Percentiles rank a stretch among this genome's conserved stretches.
Conservation (phyloP, 129 eudicot genomes). For the Rutidosis leptorrhynchoides region DNA sequence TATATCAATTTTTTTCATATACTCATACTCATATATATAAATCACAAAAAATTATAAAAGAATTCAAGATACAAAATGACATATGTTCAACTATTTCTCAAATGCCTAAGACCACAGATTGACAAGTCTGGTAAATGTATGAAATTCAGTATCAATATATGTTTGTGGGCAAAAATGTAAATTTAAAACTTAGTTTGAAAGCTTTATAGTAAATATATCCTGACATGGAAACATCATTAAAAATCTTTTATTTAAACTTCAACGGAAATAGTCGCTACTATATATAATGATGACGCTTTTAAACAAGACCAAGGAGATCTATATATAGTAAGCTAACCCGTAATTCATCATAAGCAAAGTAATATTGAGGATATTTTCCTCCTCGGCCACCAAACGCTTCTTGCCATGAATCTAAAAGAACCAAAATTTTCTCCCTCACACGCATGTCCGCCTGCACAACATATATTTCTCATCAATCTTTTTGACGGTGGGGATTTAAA, state of each 20-base stretch:
- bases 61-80: not conserved
- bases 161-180: not conserved
- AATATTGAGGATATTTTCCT: constrained; percentile 85
- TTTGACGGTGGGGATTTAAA: not conserved
- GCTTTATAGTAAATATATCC: not conserved
- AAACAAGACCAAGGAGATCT: not conserved
- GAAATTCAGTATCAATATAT: not conserved
- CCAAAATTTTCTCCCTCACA: constrained; percentile 75
- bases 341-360: constrained; percentile 85
- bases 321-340: constrained; percentile 41
- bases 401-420: constrained; percentile 81
- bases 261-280: not conserved
- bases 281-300: not conserved
- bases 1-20: not conserved
- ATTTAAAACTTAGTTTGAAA: not conserved
- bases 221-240: not conserved
- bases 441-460: constrained; percentile 75
- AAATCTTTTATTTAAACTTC: not conserved
- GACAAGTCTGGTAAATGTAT: not conserved
- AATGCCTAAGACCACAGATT: not conserved
- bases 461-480: not conserved
- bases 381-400: constrained; percentile 94
- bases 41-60: not conserved
- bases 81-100: not conserved
- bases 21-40: not conserved